Percentiles rank a stretch among this genome's conserved stretches.
Evolutionary conservation across 2,329 filamentous ascomycete species (phyloP).

Genomic region (Lasiodiplodia theobromae): DNA sequence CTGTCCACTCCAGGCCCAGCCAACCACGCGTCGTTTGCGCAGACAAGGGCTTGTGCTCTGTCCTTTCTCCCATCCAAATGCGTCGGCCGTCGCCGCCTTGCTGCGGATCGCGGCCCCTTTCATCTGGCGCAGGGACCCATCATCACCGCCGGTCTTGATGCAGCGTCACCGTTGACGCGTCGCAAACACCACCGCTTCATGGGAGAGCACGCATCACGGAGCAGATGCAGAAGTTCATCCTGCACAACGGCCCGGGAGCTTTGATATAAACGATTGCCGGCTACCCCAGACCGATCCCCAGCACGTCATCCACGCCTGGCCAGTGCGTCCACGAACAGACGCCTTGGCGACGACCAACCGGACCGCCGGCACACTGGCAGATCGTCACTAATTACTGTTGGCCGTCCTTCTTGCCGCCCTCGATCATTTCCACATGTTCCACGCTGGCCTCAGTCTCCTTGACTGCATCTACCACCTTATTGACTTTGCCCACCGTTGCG

Average conservation of each 20-base stretch:
- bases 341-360: constrained; percentile 14
- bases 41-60: constrained; percentile 2
- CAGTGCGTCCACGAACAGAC: constrained; percentile 19
- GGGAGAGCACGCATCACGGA: neutral
- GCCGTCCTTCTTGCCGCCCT: neutral
- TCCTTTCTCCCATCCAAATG: constrained; percentile 10
- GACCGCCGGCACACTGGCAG: constrained; percentile 2
- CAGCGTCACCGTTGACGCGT: neutral
- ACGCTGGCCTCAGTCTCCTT: neutral
- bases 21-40: constrained; percentile 18
- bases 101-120: constrained; percentile 22
- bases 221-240: neutral
- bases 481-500: constrained; percentile 19
- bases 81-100: constrained; percentile 7
- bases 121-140: constrained; percentile 11
- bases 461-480: constrained; percentile 13
- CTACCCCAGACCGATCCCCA: constrained; percentile 23
- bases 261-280: constrained; percentile 17
- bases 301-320: constrained; percentile 23
- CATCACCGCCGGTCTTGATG: neutral
- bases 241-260: constrained; percentile 6
- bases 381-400: neutral
- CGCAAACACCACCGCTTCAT: neutral
- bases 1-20: neutral
- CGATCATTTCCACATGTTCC: neutral